Conservation (phyloP, 345 rosid genomes). For the Geranium brycei region DNA sequence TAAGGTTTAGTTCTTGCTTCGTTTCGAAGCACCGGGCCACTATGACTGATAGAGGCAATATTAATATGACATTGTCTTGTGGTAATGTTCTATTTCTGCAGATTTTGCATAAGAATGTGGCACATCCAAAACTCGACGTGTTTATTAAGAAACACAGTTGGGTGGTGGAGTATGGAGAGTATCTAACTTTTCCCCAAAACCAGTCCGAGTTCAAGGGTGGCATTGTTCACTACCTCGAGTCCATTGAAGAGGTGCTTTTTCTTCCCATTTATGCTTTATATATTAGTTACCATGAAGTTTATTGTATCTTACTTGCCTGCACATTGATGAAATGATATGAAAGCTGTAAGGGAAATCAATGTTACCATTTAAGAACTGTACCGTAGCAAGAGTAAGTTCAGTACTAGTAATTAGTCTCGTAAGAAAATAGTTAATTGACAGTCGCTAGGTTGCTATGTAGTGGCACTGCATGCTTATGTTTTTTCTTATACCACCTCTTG, state of each 20-base stretch:
- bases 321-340: background rate
- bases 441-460: background rate
- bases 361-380: background rate
- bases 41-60: constrained; percentile 6
- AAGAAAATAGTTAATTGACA: too few species aligned
- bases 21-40: background rate
- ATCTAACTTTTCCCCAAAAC: constrained; percentile 62
- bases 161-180: constrained; percentile 56
- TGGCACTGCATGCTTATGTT: background rate
- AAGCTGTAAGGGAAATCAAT: background rate
- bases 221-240: constrained; percentile 76
- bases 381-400: too few species aligned
- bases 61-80: constrained; percentile 7
- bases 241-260: constrained; percentile 71
- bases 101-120: constrained; percentile 72
- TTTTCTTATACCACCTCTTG: background rate
- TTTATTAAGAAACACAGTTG: constrained; percentile 61
- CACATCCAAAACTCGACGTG: constrained; percentile 78
- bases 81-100: constrained; percentile 20
- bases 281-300: background rate
- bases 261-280: background rate
- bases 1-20: too few species aligned
- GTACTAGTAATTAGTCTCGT: too few species aligned
- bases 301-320: background rate
- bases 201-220: constrained; percentile 65